These are phyloP conservation scores for Chlorella sp. DNA, from an alignment of 139 green algal species.

Conservation along the genomic window DNA sequence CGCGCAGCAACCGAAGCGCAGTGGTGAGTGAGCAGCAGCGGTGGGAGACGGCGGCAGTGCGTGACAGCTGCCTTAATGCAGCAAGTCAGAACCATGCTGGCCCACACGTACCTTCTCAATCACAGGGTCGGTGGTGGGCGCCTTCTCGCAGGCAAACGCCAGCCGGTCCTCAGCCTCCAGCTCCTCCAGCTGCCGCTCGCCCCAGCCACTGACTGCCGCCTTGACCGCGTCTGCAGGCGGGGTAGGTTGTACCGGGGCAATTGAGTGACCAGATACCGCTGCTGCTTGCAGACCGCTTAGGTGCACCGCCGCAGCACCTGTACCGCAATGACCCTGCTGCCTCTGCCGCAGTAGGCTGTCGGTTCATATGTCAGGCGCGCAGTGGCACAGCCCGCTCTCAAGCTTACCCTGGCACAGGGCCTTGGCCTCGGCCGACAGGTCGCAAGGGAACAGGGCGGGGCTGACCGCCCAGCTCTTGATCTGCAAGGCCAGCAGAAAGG, in stretches of 20 bases:
- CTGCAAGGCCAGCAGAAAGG: not conserved
- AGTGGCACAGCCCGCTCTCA: too few species aligned
- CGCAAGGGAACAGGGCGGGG: constrained; percentile 88
- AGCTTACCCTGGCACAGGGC: not conserved
- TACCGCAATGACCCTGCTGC: too few species aligned
- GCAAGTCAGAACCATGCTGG: too few species aligned
- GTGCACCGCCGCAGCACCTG: too few species aligned
- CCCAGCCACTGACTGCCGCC: constrained; percentile 45
- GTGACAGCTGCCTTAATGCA: too few species aligned
- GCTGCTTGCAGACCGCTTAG: too few species aligned
- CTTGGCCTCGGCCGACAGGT: constrained; percentile 66
- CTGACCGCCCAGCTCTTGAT: constrained; percentile 66
- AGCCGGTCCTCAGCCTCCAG: constrained; percentile 95
- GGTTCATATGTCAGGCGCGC: too few species aligned
- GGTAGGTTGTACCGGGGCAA: too few species aligned
- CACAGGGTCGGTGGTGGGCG: constrained; percentile 76
- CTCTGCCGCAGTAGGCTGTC: too few species aligned
- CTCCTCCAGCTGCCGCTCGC: constrained; percentile 68
- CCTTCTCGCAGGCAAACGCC: constrained; percentile 94
- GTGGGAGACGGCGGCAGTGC: too few species aligned
- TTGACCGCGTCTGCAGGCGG: constrained; percentile 34
- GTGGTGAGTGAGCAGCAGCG: not conserved
- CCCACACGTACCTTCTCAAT: constrained; percentile 65
- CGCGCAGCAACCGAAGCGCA: too few species aligned
- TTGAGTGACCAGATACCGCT: too few species aligned